phyloP scores from a whole-genome alignment of 2,329 filamentous ascomycete genomes.

The Fusarium sp. region DNA sequence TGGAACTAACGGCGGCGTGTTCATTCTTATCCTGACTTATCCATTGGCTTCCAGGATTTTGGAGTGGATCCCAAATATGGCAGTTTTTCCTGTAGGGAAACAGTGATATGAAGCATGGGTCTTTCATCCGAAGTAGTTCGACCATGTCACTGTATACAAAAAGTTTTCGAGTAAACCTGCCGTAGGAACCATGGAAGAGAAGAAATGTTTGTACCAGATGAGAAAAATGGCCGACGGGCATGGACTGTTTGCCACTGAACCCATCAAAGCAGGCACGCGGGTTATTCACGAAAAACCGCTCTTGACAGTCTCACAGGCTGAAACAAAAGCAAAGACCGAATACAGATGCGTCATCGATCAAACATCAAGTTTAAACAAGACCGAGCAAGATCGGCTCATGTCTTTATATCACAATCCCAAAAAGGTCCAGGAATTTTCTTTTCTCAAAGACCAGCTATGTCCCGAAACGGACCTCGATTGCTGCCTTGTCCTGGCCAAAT shows the following conservation, averaged over 20 bases:
- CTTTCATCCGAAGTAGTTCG: neutral
- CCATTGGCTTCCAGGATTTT: too few relatives aligned
- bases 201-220: neutral
- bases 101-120: neutral
- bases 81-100: too few relatives aligned
- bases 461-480: conserved; percentile 6
- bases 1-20: too few relatives aligned
- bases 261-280: conserved; percentile 12
- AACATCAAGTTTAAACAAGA: neutral
- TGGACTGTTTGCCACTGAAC: conserved; percentile 5
- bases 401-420: conserved; percentile 14
- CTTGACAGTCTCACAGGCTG: conserved; percentile 6
- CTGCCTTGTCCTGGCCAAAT: conserved; percentile 18
- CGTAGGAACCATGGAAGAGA: neutral
- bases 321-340: conserved; percentile 1
- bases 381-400: neutral
- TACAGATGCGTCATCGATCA: conserved; percentile 24
- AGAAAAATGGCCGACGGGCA: neutral
- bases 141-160: fast-evolving
- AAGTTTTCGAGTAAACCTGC: fast-evolving
- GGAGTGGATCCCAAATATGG: too few relatives aligned
- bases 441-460: conserved; percentile 7
- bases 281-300: conserved; percentile 19
- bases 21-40: too few relatives aligned
- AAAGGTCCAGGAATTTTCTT: conserved; percentile 21